Conservation (phyloP, 495 filamentous ascomycete genomes). For the Hyaloscypha hepaticicola region DNA sequence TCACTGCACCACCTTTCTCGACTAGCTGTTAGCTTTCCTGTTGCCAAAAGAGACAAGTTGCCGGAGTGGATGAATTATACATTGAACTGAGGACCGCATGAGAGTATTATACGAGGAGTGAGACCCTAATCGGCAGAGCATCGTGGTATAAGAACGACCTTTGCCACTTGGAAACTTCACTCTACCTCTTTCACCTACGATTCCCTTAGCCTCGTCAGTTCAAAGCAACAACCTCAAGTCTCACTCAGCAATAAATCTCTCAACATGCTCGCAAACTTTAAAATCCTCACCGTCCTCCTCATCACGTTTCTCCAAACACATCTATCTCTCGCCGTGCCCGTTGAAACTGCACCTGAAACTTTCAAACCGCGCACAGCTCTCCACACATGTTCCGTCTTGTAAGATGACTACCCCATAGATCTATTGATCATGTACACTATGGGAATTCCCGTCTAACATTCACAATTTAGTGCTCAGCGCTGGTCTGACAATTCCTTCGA, state of each 20-base stretch:
- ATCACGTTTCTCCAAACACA: background rate
- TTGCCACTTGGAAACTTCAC: background rate
- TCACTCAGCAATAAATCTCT: background rate
- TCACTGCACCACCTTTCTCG: background rate
- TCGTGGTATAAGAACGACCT: background rate
- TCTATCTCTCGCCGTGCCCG: background rate
- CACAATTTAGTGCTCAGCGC: conserved; percentile 10
- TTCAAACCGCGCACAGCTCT: background rate
- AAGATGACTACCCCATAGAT: background rate
- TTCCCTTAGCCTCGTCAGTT: background rate
- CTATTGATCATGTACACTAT: background rate
- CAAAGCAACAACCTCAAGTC: background rate
- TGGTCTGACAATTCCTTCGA: conserved; percentile 19
- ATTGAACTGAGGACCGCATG: background rate
- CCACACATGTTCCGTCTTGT: conserved; percentile 20
- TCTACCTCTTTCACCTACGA: background rate
- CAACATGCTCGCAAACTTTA: conserved; percentile 1
- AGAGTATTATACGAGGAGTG: background rate
- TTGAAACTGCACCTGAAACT: background rate
- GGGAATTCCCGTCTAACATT: conserved; percentile 3
- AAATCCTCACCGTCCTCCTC: conserved; percentile 3
- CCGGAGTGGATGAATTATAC: background rate
- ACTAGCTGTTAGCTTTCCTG: background rate
- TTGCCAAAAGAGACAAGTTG: background rate
- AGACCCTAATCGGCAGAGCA: background rate